Conservation (phyloP, 495 filamentous ascomycete species). For the Immersiella caudata region DNA sequence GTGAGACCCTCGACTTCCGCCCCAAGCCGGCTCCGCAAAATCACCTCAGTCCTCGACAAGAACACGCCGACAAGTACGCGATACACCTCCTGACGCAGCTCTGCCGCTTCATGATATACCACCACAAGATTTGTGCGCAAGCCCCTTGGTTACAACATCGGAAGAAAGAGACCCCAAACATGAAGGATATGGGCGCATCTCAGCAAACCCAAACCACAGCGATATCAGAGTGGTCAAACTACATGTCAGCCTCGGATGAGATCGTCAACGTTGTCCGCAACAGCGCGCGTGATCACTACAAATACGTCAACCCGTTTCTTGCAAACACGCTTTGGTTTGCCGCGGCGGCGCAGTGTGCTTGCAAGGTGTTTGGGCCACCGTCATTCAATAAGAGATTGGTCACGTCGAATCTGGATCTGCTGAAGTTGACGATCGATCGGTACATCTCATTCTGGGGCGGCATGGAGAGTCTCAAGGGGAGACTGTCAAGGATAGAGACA, state of each 20-base stretch:
- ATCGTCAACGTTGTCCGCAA: constrained; percentile 30
- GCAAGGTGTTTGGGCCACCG: constrained; percentile 24
- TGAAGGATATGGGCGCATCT: not conserved
- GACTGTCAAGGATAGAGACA: constrained; percentile 23
- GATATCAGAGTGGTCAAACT: constrained; percentile 27
- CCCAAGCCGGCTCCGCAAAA: not conserved
- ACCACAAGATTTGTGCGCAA: constrained; percentile 31
- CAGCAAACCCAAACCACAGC: not conserved
- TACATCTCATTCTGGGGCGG: constrained; percentile 27
- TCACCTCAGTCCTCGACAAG: constrained; percentile 18
- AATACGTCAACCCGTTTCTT: constrained; percentile 38
- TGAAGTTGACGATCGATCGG: constrained; percentile 25
- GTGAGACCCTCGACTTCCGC: constrained; percentile 32
- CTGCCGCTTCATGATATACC: constrained; percentile 39
- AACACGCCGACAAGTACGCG: constrained; percentile 30
- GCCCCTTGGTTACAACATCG: constrained; percentile 18
- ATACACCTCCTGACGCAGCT: constrained; percentile 40
- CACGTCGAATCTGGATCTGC: constrained; percentile 23
- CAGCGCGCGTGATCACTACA: constrained; percentile 27
- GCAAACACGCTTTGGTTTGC: constrained; percentile 40
- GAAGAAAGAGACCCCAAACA: not conserved
- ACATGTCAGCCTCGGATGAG: constrained; percentile 32
- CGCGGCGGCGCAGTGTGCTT: constrained; percentile 33
- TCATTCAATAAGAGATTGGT: constrained; percentile 20
- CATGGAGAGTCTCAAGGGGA: constrained; percentile 26